A percentile compares a stretch with the other conserved stretches of the same genome.
These are phyloP conservation scores for Naganishia albida DNA, from an alignment of 1,284 basidiomycete species.

Conservation along the genomic window DNA sequence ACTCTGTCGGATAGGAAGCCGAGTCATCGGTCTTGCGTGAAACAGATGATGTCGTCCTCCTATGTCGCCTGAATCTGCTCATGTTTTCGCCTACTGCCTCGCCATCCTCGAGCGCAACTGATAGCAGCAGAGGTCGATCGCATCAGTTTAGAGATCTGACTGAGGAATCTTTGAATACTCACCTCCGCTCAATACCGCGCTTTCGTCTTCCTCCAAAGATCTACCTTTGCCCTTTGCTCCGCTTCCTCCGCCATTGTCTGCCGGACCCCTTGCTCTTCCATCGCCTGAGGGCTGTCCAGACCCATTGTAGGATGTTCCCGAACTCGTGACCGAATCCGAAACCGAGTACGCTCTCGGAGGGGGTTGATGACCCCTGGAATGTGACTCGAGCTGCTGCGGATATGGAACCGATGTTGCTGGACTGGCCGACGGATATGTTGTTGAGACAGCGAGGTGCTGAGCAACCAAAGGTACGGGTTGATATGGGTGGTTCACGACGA, in stretches of 20 bases:
- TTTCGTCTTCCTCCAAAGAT: not conserved
- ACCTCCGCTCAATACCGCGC: constrained; percentile 7
- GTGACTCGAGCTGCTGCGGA: constrained; percentile 1
- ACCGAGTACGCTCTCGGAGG: constrained; percentile 13
- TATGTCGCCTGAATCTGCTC: constrained; percentile 3
- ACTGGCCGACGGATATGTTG: not conserved
- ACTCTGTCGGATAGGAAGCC: constrained; percentile 21
- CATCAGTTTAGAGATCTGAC: not conserved
- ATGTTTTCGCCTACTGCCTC: not conserved
- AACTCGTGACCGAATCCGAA: constrained; percentile 24
- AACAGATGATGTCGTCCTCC: constrained; percentile 22
- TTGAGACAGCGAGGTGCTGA: not conserved
- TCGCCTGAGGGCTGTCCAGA: not conserved
- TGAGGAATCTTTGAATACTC: not conserved
- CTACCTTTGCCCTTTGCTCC: constrained; percentile 15
- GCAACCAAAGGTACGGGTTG: constrained; percentile 1
- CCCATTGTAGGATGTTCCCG: constrained; percentile 10
- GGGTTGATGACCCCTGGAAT: constrained; percentile 1
- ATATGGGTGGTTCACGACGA: not conserved
- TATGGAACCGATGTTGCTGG: not conserved
- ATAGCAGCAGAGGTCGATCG: not conserved
- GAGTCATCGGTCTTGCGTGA: constrained; percentile 27
- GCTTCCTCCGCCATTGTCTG: not conserved
- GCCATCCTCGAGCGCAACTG: constrained; percentile 4
- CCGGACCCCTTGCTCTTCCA: not conserved